Evolutionary conservation across 164 flowering plant genomes (phyloP), one percentile per base, ranked within the genome.

Genomic region (Saururus chinensis): DNA sequence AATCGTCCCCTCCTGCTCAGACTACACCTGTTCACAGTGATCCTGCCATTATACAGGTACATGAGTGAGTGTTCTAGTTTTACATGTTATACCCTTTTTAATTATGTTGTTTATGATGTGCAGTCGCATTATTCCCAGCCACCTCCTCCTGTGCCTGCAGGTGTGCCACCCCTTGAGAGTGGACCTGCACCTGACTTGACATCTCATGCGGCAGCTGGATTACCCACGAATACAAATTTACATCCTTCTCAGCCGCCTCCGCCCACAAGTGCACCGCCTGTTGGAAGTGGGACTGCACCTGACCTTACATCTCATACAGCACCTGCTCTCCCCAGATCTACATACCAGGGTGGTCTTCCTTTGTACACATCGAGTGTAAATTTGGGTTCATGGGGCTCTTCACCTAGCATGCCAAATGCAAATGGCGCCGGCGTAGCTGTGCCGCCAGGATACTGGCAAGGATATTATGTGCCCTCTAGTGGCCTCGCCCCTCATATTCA

Each of bases 21-120:
- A 21, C 81, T 17, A 70, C 85, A 51, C 78, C 85, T 26, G 79
- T 87, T 41, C 81, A 84, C 69, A 84, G 72, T 72, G 97, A 90
- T 70, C 95, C 97, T 25, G 97, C 95, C 58, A 87, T 90, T 61
- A 90, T 90, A 68, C 97, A 90, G 92, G 97, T 85, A 62, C 63
- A 42, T 63, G 37, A 48, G 40, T 16, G 53, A 9, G 19, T 10
- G 11, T 58, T 58, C 9, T 49, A 5, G 54, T 53, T n/a, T 55
- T 10, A 1, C 17, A 55, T 4, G 30, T 24, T 23, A 55, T 13
- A 10, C 10, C 23, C 1, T 55, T 23, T 24, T 23, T 55, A 24
- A 55, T 1, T 9, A 8, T 22, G 9, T 17, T 24, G 35, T 14
- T 20, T 19, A 64, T n/a, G 62, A 3, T 64, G 25, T 80, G 83